These are phyloP conservation scores for Phaffomyces antillensis DNA, from an alignment of 805 yeast genomes.

Conservation along the genomic window DNA sequence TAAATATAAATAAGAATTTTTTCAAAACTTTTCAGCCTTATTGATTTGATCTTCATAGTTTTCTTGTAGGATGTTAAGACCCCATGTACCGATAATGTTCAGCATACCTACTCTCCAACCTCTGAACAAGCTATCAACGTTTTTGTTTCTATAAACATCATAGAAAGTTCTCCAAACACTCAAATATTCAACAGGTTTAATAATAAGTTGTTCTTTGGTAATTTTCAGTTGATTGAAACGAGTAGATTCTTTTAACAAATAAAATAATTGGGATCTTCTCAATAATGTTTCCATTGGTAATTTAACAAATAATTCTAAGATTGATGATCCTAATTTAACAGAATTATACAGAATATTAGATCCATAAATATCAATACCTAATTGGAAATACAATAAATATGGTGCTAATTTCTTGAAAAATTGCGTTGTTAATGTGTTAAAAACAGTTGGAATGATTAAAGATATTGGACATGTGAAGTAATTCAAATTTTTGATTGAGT, in stretches of 20 bases:
- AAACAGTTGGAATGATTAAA: conserved; percentile 59
- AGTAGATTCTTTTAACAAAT: conserved; percentile 35
- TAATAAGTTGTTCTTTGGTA: conserved; percentile 43
- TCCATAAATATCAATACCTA: conserved; percentile 60
- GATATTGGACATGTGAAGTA: conserved; percentile 48
- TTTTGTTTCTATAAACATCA: conserved; percentile 31
- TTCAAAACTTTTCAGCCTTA: conserved; percentile 34
- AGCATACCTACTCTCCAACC: conserved; percentile 90
- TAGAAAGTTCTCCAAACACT: conserved; percentile 51
- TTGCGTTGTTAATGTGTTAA: conserved; percentile 55
- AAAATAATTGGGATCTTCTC: conserved; percentile 74
- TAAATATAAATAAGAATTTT: neutral
- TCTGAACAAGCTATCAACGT: conserved; percentile 55
- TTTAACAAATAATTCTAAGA: conserved; percentile 63
- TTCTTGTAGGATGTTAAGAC: conserved; percentile 51
- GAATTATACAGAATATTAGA: conserved; percentile 56
- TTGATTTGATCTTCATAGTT: conserved; percentile 37
- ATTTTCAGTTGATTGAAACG: conserved; percentile 33
- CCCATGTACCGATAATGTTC: conserved; percentile 79
- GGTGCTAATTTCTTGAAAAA: conserved; percentile 63
- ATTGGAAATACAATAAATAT: conserved; percentile 46
- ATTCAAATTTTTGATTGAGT: conserved; percentile 48
- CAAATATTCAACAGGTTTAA: conserved; percentile 48
- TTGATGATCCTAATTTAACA: conserved; percentile 51
- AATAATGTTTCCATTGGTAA: conserved; percentile 84